Conservation (phyloP, 1,284 basidiomycete species). For the Meira miltonrushii region DNA sequence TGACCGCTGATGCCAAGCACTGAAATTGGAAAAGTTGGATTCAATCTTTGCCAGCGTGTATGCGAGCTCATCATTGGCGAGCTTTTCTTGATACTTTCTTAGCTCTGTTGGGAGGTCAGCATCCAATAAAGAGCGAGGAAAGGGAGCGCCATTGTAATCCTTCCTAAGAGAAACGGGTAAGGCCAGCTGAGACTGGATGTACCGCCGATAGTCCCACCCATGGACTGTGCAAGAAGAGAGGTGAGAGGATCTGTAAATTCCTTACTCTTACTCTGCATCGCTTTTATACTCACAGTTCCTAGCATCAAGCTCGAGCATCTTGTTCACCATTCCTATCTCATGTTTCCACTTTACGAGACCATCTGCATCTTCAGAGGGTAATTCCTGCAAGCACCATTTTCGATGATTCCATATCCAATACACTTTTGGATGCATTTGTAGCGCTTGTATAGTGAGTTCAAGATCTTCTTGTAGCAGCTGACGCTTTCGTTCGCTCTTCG, state of each 20-base stretch:
- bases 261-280: not conserved
- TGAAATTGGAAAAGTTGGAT: constrained; percentile 92
- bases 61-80: constrained; percentile 32
- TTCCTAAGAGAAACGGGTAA: not conserved
- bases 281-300: constrained; percentile 37
- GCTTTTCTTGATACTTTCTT: constrained; percentile 11
- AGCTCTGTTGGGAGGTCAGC: not conserved
- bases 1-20: constrained; percentile 95
- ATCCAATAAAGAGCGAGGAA: constrained; percentile 11
- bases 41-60: constrained; percentile 81
- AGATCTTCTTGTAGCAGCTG: constrained; percentile 37
- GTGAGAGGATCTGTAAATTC: not conserved
- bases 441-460: constrained; percentile 39
- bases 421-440: constrained; percentile 48
- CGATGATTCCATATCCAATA: constrained; percentile 53
- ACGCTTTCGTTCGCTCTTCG: not conserved
- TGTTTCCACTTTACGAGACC: constrained; percentile 28
- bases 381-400: constrained; percentile 41
- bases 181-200: constrained; percentile 26
- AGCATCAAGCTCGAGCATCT: constrained; percentile 48
- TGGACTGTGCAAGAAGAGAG: constrained; percentile 19
- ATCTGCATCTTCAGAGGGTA: constrained; percentile 18
- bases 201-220: constrained; percentile 49
- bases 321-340: constrained; percentile 43
- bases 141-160: constrained; percentile 6